Conservation (phyloP, 2,329 filamentous ascomycete genomes). For the Fusarium solani-melongenae region DNA sequence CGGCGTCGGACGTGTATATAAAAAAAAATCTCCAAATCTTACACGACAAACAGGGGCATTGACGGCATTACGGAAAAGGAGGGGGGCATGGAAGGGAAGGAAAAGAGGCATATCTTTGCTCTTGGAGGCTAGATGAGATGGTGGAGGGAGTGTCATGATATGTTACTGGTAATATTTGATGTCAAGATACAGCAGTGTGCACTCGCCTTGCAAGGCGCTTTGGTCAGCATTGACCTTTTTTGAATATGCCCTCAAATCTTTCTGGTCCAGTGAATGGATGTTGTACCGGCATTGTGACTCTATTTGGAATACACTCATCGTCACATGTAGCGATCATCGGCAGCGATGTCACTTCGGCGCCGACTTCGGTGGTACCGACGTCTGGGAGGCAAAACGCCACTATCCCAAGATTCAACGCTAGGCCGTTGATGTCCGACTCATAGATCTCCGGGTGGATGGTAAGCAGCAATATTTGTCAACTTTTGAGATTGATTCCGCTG, state of each 20-base stretch:
- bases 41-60: constrained; percentile 13
- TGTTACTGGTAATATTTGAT: constrained; percentile 33
- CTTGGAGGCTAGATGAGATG: constrained; percentile 29
- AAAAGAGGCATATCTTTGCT: constrained; percentile 13
- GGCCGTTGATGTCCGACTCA: background rate
- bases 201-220: background rate
- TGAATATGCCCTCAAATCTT: background rate
- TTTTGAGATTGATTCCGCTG: background rate
- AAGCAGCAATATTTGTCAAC: background rate
- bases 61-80: constrained; percentile 22
- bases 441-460: background rate
- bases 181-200: constrained; percentile 33
- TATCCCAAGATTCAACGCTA: background rate
- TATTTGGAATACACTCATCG: background rate
- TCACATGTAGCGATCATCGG: background rate
- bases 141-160: constrained; percentile 38
- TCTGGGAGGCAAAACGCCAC: background rate
- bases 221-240: constrained; percentile 7
- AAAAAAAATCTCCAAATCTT: constrained; percentile 38
- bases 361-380: constrained; percentile 9
- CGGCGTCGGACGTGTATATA: constrained; percentile 40
- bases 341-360: constrained; percentile 7
- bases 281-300: background rate
- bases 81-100: constrained; percentile 9
- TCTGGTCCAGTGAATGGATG: background rate